Conservation (phyloP, 768 basidiomycete species). For the Ramaria sp. region DNA sequence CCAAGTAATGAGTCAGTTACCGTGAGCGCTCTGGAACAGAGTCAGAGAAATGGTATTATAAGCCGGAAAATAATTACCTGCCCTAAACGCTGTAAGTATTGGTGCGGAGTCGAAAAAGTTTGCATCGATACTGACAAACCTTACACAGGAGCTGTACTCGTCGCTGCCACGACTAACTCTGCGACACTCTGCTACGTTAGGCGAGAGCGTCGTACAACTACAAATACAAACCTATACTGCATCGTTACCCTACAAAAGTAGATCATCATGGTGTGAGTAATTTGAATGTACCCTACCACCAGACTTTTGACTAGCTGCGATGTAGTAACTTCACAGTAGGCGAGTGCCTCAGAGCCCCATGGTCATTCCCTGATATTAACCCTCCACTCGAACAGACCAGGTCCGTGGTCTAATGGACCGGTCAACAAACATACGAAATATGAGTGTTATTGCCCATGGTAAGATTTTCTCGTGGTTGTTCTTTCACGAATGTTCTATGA, state of each 20-base stretch:
- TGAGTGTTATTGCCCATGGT: conserved; percentile 92
- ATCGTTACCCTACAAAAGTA: conserved; percentile 23
- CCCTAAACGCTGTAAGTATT: background rate
- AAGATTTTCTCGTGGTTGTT: conserved; percentile 19
- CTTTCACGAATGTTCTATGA: conserved; percentile 6
- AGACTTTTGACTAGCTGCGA: conserved; percentile 14
- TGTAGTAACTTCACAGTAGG: conserved; percentile 83
- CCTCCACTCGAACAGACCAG: conserved; percentile 46
- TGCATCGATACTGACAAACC: conserved; percentile 5
- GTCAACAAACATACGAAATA: conserved; percentile 89
- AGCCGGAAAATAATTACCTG: background rate
- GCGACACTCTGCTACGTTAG: background rate
- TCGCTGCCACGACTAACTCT: background rate
- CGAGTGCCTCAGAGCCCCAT: conserved; percentile 27
- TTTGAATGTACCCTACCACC: conserved; percentile 18
- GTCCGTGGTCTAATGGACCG: conserved; percentile 81
- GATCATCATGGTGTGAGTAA: conserved; percentile 73
- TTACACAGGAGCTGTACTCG: background rate
- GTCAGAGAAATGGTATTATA: too few relatives aligned
- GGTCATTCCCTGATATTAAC: conserved; percentile 1
- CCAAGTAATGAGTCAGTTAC: too few relatives aligned
- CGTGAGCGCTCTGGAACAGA: too few relatives aligned
- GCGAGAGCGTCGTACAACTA: background rate
- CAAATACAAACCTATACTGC: background rate
- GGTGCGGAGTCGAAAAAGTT: conserved; percentile 7